Conservation (phyloP, 257 asterid species). For the Thymus quinquecostatus region DNA sequence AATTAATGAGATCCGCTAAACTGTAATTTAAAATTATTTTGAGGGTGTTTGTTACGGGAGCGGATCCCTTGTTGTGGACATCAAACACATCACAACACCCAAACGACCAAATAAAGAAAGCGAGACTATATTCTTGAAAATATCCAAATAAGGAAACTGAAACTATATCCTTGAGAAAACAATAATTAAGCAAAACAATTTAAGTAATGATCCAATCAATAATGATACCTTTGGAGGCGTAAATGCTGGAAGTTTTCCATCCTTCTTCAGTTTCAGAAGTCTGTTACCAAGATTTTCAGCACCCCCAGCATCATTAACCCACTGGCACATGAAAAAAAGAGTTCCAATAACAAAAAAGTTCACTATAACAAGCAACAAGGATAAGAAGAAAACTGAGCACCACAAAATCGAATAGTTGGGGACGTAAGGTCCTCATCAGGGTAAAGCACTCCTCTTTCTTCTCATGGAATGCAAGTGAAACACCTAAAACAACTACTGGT, state of each 20-base stretch:
- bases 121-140: background rate
- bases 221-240: conserved; percentile 73
- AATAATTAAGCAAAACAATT: background rate
- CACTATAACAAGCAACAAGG: background rate
- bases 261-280: conserved; percentile 70
- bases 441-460: background rate
- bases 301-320: conserved; percentile 88
- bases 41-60: too few species aligned
- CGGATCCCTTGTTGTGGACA: too few species aligned
- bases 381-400: background rate
- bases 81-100: too few species aligned
- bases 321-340: conserved; percentile 40
- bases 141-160: too few species aligned
- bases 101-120: too few species aligned
- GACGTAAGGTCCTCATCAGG: background rate
- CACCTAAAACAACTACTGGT: too few species aligned
- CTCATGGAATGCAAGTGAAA: too few species aligned
- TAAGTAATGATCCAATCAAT: conserved; percentile 14
- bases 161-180: conserved; percentile 15
- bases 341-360: background rate
- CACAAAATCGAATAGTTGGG: background rate
- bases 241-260: conserved; percentile 76
- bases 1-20: too few species aligned
- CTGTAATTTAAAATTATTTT: too few species aligned
- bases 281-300: conserved; percentile 66